These are phyloP conservation scores for Calonectria pseudoreteaudii DNA, from an alignment of 2,329 filamentous ascomycete species.

Conservation along the genomic window DNA sequence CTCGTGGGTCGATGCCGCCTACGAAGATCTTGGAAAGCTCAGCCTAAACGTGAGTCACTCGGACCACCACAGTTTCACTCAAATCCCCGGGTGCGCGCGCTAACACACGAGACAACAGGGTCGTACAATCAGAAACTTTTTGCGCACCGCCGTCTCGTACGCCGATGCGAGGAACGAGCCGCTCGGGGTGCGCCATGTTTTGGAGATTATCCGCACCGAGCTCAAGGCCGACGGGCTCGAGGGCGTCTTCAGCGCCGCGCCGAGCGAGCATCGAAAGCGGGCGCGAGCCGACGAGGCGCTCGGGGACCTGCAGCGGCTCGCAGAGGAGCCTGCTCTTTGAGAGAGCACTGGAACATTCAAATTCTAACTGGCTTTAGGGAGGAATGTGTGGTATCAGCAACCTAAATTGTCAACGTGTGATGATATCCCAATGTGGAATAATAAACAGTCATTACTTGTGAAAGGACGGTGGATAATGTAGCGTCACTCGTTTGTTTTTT, in stretches of 20 bases:
- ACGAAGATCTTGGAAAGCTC: conserved; percentile 8
- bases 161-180: not conserved
- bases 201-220: conserved; percentile 11
- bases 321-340: not conserved
- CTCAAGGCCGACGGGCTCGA: conserved; percentile 13
- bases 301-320: not conserved
- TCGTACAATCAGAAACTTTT: conserved; percentile 5
- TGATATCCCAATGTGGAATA: not conserved
- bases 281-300: conserved; percentile 1
- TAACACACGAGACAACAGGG: not conserved
- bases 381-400: not conserved
- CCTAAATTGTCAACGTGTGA: not conserved
- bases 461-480: not conserved
- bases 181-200: conserved; percentile 2
- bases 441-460: not conserved
- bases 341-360: not conserved
- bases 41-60: conserved; percentile 1
- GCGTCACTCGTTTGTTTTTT: not conserved
- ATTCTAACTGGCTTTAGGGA: not conserved
- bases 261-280: conserved; percentile 1
- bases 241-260: not conserved
- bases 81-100: no score
- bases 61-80: no score
- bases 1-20: conserved; percentile 5
- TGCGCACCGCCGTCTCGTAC: conserved; percentile 17